Conservation (phyloP, 306 rosid genomes). For the Ammopiptanthus mongolicus region DNA sequence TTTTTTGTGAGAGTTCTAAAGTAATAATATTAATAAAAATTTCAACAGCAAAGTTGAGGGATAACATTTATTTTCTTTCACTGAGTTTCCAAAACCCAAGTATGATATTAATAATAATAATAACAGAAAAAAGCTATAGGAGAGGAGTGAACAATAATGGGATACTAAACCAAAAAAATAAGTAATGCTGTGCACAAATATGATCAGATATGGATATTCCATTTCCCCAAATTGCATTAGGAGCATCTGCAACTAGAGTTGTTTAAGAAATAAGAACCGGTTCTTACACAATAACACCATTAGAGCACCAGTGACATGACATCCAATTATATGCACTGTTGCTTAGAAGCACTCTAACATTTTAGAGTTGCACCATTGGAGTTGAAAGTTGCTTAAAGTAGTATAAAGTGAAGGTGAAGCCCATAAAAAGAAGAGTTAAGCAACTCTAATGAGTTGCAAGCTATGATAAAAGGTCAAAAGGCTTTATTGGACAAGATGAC, state of each 20-base stretch:
- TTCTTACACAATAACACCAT: too few relatives aligned
- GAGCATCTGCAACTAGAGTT: too few relatives aligned
- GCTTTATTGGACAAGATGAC: not conserved
- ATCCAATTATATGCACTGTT: too few relatives aligned
- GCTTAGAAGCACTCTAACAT: too few relatives aligned
- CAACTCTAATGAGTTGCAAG: too few relatives aligned
- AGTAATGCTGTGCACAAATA: not conserved
- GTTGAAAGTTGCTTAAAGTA: too few relatives aligned
- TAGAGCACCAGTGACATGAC: too few relatives aligned
- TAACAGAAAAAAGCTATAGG: not conserved
- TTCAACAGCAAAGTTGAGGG: not conserved
- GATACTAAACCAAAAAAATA: not conserved
- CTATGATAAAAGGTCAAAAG: not conserved
- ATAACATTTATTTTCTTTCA: not conserved
- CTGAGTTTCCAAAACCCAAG: not conserved
- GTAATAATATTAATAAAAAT: constrained; percentile 6
- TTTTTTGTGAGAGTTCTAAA: not conserved
- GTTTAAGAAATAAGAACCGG: too few relatives aligned
- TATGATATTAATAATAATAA: not conserved
- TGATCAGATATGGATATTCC: not conserved
- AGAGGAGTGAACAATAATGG: not conserved
- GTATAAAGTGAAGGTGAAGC: too few relatives aligned
- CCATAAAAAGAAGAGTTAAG: too few relatives aligned
- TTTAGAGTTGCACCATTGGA: too few relatives aligned
- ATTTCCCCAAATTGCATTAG: not conserved